Percentiles rank a stretch among this genome's conserved stretches.
phyloP scores from a whole-genome alignment of 441 rosid genomes.

The Gossypium laxum region DNA sequence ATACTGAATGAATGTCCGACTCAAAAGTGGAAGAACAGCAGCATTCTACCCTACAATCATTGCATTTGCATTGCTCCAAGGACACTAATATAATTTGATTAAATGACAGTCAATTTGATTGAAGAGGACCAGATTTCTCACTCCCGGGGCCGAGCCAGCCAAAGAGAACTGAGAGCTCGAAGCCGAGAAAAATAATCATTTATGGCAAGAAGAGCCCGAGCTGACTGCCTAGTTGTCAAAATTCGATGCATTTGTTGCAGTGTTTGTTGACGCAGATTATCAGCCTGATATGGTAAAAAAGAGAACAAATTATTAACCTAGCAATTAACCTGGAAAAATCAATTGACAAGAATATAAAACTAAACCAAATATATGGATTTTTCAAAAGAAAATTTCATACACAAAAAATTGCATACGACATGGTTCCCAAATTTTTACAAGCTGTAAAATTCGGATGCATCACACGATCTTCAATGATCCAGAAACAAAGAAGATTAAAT shows the following conservation, averaged over 20 bases:
- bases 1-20: neutral
- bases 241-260: slow-evolving; percentile 22
- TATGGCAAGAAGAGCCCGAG: slow-evolving; percentile 57
- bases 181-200: slow-evolving; percentile 54
- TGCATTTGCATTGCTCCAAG: neutral
- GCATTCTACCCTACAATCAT: neutral
- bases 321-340: neutral
- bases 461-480: neutral
- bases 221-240: slow-evolving; percentile 60
- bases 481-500: neutral
- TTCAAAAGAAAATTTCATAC: neutral
- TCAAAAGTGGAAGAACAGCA: neutral
- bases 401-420: neutral
- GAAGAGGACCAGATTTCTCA: slow-evolving; percentile 17
- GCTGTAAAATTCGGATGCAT: slow-evolving; percentile 3
- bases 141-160: slow-evolving; percentile 67
- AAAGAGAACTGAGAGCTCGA: slow-evolving; percentile 60
- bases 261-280: slow-evolving; percentile 58
- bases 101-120: neutral
- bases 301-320: neutral
- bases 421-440: neutral
- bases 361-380: neutral
- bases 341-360: neutral
- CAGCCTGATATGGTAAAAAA: slow-evolving; percentile 20
- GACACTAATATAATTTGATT: neutral